Conservation (phyloP, 768 basidiomycete species). For the Boletus bicolor region DNA sequence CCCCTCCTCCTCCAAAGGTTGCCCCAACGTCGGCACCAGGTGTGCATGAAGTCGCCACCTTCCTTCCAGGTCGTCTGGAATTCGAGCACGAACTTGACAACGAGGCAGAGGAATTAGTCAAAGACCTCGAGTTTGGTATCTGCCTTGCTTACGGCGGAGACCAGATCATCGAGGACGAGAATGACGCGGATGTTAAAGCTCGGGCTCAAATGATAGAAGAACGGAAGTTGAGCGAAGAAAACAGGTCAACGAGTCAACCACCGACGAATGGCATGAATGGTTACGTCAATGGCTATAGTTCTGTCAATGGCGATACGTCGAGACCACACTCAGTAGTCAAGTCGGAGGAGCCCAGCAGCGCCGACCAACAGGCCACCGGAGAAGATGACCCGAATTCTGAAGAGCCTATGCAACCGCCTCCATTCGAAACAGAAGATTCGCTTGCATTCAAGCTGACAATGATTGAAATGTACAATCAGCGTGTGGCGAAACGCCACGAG, state of each 20-base stretch:
- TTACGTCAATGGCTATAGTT: constrained; percentile 33
- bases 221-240: constrained; percentile 25
- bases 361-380: constrained; percentile 33
- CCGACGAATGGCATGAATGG: constrained; percentile 24
- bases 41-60: constrained; percentile 88
- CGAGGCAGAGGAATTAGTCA: constrained; percentile 92
- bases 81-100: constrained; percentile 98
- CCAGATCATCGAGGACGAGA: constrained; percentile 71
- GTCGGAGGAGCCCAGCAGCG: constrained; percentile 45
- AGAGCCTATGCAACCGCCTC: constrained; percentile 67
- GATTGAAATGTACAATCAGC: constrained; percentile 87
- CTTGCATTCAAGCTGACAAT: constrained; percentile 84
- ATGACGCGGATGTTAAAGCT: constrained; percentile 69
- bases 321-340: constrained; percentile 30
- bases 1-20: constrained; percentile 58
- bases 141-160: constrained; percentile 84
- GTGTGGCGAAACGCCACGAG: constrained; percentile 80
- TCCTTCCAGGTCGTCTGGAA: constrained; percentile 94
- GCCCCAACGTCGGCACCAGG: constrained; percentile 87
- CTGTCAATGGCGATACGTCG: constrained; percentile 36
- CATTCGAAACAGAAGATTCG: constrained; percentile 81
- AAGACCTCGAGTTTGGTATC: constrained; percentile 95
- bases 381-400: constrained; percentile 62
- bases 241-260: constrained; percentile 23
- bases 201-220: constrained; percentile 41